These are phyloP conservation scores for Plantago major DNA, from an alignment of 257 asterid species.

Conservation along the genomic window DNA sequence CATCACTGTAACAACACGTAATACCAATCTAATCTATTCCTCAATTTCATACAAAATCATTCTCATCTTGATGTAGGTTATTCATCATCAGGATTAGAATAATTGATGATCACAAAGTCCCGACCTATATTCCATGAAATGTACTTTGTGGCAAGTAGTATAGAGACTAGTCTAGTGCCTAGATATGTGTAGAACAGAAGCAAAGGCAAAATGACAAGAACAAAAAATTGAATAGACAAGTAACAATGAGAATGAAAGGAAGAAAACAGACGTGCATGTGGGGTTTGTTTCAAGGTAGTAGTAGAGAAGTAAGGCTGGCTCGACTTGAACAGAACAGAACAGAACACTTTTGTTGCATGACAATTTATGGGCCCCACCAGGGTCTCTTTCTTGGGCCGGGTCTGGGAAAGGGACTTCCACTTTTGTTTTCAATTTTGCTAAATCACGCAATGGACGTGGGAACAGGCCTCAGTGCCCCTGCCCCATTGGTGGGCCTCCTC, in stretches of 20 bases:
- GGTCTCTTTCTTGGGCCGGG: conserved; percentile 17
- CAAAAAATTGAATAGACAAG: conserved; percentile 10
- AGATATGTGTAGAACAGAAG: conserved; percentile 33
- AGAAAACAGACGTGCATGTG: conserved; percentile 23
- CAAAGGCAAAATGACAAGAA: conserved; percentile 17
- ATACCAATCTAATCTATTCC: too few relatives aligned
- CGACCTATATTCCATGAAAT: conserved; percentile 21
- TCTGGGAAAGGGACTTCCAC: conserved; percentile 42
- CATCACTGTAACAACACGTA: too few relatives aligned
- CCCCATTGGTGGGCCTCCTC: conserved; percentile 35
- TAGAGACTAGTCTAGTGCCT: conserved; percentile 3
- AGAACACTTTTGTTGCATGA: conserved; percentile 62
- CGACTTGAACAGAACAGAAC: conserved; percentile 18
- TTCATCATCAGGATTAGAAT: not conserved
- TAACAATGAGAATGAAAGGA: conserved; percentile 17
- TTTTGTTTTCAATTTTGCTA: conserved; percentile 38
- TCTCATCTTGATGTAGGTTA: too few relatives aligned
- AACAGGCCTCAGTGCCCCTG: conserved; percentile 51
- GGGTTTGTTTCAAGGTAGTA: conserved; percentile 20
- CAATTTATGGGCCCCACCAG: conserved; percentile 15
- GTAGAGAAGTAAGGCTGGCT: conserved; percentile 24
- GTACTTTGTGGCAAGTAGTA: not conserved
- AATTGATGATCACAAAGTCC: conserved; percentile 2
- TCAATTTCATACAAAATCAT: too few relatives aligned
- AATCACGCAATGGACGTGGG: conserved; percentile 60